A percentile compares a stretch with the other conserved stretches of the same genome.
phyloP scores from a whole-genome alignment of 1,284 basidiomycete genomes.

The Heterobasidion occidentale region DNA sequence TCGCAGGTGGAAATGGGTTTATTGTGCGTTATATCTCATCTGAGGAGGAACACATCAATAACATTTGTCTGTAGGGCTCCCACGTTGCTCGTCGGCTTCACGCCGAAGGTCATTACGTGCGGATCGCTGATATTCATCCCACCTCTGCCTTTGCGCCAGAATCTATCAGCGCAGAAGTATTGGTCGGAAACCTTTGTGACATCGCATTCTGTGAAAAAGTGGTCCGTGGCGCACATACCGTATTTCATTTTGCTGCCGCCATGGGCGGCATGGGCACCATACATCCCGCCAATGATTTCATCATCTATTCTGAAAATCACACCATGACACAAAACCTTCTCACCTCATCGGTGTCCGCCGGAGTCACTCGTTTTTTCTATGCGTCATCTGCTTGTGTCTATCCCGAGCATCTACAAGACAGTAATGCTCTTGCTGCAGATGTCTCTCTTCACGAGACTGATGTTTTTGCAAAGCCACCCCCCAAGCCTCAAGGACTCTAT shows the following conservation, averaged over 20 bases:
- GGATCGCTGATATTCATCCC: conserved; percentile 33
- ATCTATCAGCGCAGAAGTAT: conserved; percentile 25
- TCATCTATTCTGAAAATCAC: conserved; percentile 43
- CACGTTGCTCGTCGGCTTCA: conserved; percentile 36
- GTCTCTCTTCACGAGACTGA: conserved; percentile 40
- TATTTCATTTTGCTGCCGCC: conserved; percentile 50
- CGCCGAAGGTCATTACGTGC: conserved; percentile 25
- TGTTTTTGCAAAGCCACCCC: conserved; percentile 27
- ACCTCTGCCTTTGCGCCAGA: conserved; percentile 18
- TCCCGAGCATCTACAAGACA: conserved; percentile 33
- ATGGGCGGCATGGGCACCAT: conserved; percentile 62
- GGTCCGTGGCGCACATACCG: conserved; percentile 29
- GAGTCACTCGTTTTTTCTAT: conserved; percentile 39
- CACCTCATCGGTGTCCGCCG: conserved; percentile 26
- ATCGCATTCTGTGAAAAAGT: conserved; percentile 27
- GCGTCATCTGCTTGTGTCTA: conserved; percentile 58
- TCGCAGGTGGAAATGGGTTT: conserved; percentile 44
- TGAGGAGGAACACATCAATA: background rate
- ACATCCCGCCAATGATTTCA: conserved; percentile 38
- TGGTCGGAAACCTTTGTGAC: conserved; percentile 41
- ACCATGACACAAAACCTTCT: conserved; percentile 42
- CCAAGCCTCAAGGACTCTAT: conserved; percentile 46
- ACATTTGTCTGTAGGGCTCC: conserved; percentile 33
- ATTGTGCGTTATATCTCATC: conserved; percentile 31
- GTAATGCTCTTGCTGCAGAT: conserved; percentile 16